Evolutionary conservation across 2,329 filamentous ascomycete species (phyloP), one percentile per base, ranked within the genome.

Genomic region (Simplicillium sp.): DNA sequence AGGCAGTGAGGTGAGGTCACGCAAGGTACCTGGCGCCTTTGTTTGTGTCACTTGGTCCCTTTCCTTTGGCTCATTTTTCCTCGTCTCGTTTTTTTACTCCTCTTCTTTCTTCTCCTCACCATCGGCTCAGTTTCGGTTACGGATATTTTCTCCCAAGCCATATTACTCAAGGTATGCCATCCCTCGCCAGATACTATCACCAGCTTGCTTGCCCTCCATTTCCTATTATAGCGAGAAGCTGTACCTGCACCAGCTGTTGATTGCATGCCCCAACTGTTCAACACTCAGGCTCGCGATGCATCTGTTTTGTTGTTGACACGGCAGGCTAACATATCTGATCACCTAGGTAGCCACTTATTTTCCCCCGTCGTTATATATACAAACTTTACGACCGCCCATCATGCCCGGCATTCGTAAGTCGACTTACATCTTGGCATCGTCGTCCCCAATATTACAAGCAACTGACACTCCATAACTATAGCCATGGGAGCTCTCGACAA

Each of bases 341-440:
- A 9, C 20, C 9, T 9, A 25, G 20, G 20, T 25, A 44, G 12
- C 38, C 15, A 31, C 32, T 17, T 32, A 42, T 31, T 39, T 14
- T 31, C 20, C 20, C 9, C 20, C 20, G 20, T 25, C 20, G 20
- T 25, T 25, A 25, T 9, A 25, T 25, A 25, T 25, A 25, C 20
- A 25, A 25, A 25, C 20, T 25, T 25, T 5, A 25, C 20, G 20
- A 25, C 9, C 20, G 20, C 20, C 40, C 57, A 71, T 48, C 36
- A 75, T 75, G 71, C 64, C 66, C 57, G 70, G 70, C 49, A 63
- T 74, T 56, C 70, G 71, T 74, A 59, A 61, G 68, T 70, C 37
- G 25, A 40, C 41, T 8, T 32, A 36, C 35, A 31, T 43, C 32
- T 34, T 25, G 20, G 20, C 20, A 25, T 29, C 29, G 28, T 14